Evolutionary conservation across 257 asterid species (phyloP), one percentile per base, ranked within the genome.

Genomic region (Phtheirospermum japonicum): DNA sequence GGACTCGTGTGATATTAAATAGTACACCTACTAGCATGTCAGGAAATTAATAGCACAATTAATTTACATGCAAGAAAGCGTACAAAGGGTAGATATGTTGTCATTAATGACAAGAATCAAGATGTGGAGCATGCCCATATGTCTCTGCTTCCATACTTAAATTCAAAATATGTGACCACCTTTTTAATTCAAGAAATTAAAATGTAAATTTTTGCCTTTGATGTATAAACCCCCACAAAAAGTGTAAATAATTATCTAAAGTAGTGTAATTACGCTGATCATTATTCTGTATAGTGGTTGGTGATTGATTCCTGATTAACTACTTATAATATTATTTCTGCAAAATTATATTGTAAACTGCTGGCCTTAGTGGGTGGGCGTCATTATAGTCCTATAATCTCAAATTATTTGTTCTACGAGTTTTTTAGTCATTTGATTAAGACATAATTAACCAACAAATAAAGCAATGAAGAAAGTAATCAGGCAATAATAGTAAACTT

Each of bases 1-100:
- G 7, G 51, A 59, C 39, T 49, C 32, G 46, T 18, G 40, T 43
- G 54, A 54, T 57, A 68, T 63, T 72, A 42, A 73, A 40, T 73
- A 33, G 58, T 54, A 57, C 13, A 73, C 76, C 85, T 40, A 76
- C 83, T 60, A 7, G 55, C 6, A 73, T 73, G 78, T 65, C 74
- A 72, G 68, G 18, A 33, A 70, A 71, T 72, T 37, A 63, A 74
- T 67, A 54, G 0, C 28, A 73, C 73, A 77, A 70, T 81, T 9
- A 81, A 65, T 70, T 58, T 67, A 65, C 53, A 65, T 57, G 76
- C 66, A 56, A 71, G 71, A 54, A 82, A 65, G 51, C 32, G 78
- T 59, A 65, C 66, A 65, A 57, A 53, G 55, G 78, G 77, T 77
- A 71, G 80, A 67, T 79, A 70, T 69, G 73, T 26, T 71, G 46